Percentiles rank a stretch among this genome's conserved stretches.
phyloP scores from a whole-genome alignment of 805 yeast species.

The Candida railenensis region DNA sequence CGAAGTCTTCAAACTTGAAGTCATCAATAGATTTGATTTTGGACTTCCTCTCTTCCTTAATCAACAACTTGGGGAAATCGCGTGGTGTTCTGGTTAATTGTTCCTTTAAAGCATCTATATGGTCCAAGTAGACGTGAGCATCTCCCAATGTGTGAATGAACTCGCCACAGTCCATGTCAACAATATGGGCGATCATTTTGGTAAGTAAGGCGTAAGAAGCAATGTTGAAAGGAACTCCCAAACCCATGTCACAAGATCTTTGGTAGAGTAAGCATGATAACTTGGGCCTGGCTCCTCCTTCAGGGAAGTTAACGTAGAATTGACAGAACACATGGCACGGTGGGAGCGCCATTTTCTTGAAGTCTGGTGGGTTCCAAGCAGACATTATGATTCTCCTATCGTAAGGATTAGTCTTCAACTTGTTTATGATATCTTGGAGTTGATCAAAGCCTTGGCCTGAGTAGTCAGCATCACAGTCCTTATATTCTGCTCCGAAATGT shows the following conservation, averaged over 20 bases:
- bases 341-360: slow-evolving; percentile 91
- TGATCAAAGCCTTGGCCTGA: slow-evolving; percentile 90
- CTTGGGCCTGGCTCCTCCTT: slow-evolving; percentile 50
- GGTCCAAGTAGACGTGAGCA: slow-evolving; percentile 92
- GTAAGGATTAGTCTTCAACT: slow-evolving; percentile 83
- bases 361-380: slow-evolving; percentile 99
- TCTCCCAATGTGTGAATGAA: slow-evolving; percentile 96
- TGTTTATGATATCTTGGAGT: slow-evolving; percentile 72
- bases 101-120: slow-evolving; percentile 82
- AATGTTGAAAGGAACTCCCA: slow-evolving; percentile 98
- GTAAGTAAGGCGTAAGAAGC: slow-evolving; percentile 94
- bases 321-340: slow-evolving; percentile 98
- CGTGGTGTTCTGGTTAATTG: slow-evolving; percentile 78
- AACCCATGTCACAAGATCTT: slow-evolving; percentile 98
- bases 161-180: slow-evolving; percentile 93
- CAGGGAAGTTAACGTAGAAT: slow-evolving; percentile 87
- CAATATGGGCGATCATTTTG: slow-evolving; percentile 93
- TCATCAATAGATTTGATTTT: slow-evolving; percentile 74
- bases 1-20: slow-evolving; percentile 86
- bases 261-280: slow-evolving; percentile 90
- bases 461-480: slow-evolving; percentile 84
- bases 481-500: slow-evolving; percentile 94
- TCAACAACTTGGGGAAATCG: slow-evolving; percentile 73
- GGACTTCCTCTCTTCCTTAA: slow-evolving; percentile 52
- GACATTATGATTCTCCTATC: slow-evolving; percentile 92